Evolutionary conservation across 306 rosid species (phyloP).

Genomic region (Trifolium dubium): DNA sequence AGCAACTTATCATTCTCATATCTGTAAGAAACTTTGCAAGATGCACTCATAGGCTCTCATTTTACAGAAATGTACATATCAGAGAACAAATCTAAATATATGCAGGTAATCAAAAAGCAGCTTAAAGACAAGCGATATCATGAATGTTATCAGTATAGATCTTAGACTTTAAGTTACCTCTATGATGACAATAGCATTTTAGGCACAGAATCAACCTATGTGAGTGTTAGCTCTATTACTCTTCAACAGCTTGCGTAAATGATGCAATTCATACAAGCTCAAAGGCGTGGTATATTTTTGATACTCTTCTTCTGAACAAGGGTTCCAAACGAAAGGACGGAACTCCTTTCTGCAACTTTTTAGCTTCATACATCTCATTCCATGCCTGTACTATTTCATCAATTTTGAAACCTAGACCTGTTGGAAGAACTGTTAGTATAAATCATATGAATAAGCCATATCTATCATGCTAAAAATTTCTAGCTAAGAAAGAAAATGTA

Average conservation of each 20-base stretch:
- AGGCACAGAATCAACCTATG: constrained; percentile 42
- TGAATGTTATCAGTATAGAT: constrained; percentile 2
- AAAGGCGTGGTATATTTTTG: constrained; percentile 69
- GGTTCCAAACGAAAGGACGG: constrained; percentile 86
- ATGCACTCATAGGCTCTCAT: constrained; percentile 17
- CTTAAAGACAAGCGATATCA: constrained; percentile 24
- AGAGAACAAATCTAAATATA: constrained; percentile 28
- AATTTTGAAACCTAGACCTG: constrained; percentile 80
- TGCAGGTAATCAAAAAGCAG: not conserved
- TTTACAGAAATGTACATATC: constrained; percentile 25
- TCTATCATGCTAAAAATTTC: constrained; percentile 20
- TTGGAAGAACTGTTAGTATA: constrained; percentile 22
- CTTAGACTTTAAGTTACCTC: constrained; percentile 48
- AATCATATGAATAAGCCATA: not conserved
- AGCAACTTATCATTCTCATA: constrained; percentile 3
- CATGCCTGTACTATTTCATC: constrained; percentile 89
- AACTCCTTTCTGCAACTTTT: constrained; percentile 68
- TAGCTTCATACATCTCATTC: constrained; percentile 91
- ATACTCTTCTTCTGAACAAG: constrained; percentile 74
- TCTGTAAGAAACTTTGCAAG: constrained; percentile 33
- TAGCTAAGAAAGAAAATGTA: constrained; percentile 35
- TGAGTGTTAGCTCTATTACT: constrained; percentile 32
- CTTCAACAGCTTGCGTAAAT: constrained; percentile 30
- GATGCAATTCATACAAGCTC: constrained; percentile 59
- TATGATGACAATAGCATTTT: constrained; percentile 38